Evolutionary conservation across 2,329 filamentous ascomycete genomes (phyloP).

Genomic region (Dothistroma pini): DNA sequence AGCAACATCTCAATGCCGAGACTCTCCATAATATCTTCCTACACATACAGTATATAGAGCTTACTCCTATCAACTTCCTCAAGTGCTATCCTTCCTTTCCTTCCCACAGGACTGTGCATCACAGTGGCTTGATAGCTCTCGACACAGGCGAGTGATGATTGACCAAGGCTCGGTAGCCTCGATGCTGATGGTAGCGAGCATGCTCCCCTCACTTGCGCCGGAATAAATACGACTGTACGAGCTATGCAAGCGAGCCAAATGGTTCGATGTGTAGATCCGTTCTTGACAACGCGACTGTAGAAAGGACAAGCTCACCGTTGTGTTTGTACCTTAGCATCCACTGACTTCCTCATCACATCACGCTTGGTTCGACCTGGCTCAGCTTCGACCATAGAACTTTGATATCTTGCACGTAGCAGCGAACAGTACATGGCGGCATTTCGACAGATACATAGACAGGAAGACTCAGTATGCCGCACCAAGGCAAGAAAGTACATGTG

Average conservation of each 20-base stretch:
- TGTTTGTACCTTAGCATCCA: neutral
- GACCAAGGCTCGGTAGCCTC: neutral
- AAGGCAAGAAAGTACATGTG: slow-evolving; percentile 33
- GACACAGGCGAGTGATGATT: neutral
- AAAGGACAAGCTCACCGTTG: neutral
- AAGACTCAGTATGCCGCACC: slow-evolving; percentile 11
- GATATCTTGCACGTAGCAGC: neutral
- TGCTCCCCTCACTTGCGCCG: neutral
- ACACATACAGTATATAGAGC: too few relatives aligned
- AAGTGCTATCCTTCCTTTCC: neutral
- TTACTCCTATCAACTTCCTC: too few relatives aligned
- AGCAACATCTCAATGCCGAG: neutral
- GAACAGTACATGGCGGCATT: neutral
- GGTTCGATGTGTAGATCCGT: neutral
- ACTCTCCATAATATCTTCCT: neutral
- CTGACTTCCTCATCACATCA: too few relatives aligned
- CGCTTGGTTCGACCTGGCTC: neutral
- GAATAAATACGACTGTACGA: neutral
- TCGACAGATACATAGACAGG: neutral
- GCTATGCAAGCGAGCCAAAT: neutral
- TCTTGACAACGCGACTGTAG: neutral
- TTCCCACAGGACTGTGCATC: neutral
- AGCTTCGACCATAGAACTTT: neutral
- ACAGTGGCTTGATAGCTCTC: neutral
- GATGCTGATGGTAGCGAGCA: neutral